phyloP scores from a whole-genome alignment of 176 grass and related monocot genomes.

The Oryza brachyantha region DNA sequence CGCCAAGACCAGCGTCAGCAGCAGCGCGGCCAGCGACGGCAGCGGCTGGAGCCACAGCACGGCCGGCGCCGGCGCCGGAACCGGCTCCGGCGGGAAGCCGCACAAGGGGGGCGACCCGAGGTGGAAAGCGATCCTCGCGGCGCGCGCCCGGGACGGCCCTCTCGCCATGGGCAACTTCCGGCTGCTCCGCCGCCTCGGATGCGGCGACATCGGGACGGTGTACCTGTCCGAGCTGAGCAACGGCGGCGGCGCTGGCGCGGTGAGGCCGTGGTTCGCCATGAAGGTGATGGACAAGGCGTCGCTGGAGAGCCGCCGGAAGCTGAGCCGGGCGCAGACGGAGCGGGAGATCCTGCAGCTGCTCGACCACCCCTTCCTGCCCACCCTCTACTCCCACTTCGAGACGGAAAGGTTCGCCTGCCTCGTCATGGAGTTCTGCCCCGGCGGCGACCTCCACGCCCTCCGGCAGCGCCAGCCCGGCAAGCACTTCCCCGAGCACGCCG shows the following conservation, averaged over 20 bases:
- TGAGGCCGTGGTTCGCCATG: constrained; percentile 55
- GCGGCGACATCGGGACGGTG: constrained; percentile 62
- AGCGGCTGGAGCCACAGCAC: constrained; percentile 39
- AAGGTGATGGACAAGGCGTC: constrained; percentile 79
- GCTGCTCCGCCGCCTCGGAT: constrained; percentile 51
- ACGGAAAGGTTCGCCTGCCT: constrained; percentile 77
- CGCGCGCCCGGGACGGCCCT: constrained; percentile 32
- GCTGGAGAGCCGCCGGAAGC: constrained; percentile 58
- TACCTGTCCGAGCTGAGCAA: constrained; percentile 56
- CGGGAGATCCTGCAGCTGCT: constrained; percentile 70
- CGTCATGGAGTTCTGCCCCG: constrained; percentile 97
- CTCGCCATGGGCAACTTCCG: constrained; percentile 56
- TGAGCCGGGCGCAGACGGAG: constrained; percentile 59
- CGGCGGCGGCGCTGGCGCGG: background rate
- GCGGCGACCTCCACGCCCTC: constrained; percentile 89
- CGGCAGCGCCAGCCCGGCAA: constrained; percentile 69
- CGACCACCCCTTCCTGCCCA: constrained; percentile 67
- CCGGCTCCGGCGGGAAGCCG: constrained; percentile 30
- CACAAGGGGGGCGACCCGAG: constrained; percentile 51
- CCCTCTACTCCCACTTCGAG: constrained; percentile 61
- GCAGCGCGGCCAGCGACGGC: constrained; percentile 49
- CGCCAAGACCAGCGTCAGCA: constrained; percentile 59
- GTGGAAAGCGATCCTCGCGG: constrained; percentile 57
- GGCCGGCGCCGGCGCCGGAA: background rate
- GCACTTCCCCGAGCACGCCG: constrained; percentile 62